Percentiles rank a stretch among this genome's conserved stretches.
These are phyloP conservation scores for Boletus sp. DNA, from an alignment of 1,284 basidiomycete genomes.

Conservation along the genomic window DNA sequence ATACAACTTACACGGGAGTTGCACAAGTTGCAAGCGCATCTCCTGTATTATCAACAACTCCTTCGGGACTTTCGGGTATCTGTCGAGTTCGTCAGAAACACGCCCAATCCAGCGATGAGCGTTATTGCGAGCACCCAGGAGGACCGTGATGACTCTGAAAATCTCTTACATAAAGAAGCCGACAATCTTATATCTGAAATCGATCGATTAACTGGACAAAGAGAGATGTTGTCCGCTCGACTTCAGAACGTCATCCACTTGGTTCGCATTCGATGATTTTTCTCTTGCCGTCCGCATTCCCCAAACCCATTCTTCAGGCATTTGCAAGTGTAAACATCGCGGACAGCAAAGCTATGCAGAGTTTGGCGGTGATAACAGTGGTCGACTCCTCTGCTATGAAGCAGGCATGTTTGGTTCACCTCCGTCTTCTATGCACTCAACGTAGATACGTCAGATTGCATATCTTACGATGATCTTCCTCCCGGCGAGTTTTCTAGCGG, in stretches of 20 bases:
- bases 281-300: neutral
- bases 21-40: slow-evolving; percentile 51
- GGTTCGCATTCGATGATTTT: slow-evolving; percentile 10
- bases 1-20: slow-evolving; percentile 44
- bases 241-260: slow-evolving; percentile 52
- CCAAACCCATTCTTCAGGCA: slow-evolving; percentile 31
- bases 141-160: slow-evolving; percentile 17
- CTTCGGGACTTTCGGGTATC: slow-evolving; percentile 51
- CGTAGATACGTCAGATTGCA: slow-evolving; percentile 24
- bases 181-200: slow-evolving; percentile 44
- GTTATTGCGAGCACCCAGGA: slow-evolving; percentile 12
- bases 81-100: slow-evolving; percentile 44
- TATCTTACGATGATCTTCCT: slow-evolving; percentile 34
- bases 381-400: slow-evolving; percentile 53
- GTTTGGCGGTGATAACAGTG: slow-evolving; percentile 43
- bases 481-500: slow-evolving; percentile 32
- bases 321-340: slow-evolving; percentile 48
- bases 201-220: slow-evolving; percentile 38
- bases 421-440: neutral
- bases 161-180: slow-evolving; percentile 42
- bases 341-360: slow-evolving; percentile 44
- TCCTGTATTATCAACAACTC: slow-evolving; percentile 49
- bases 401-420: slow-evolving; percentile 23
- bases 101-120: slow-evolving; percentile 42
- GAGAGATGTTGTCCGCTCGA: slow-evolving; percentile 43